These are phyloP conservation scores for Marasmius tenuissimus DNA, from an alignment of 1,284 basidiomycete genomes.

Conservation along the genomic window DNA sequence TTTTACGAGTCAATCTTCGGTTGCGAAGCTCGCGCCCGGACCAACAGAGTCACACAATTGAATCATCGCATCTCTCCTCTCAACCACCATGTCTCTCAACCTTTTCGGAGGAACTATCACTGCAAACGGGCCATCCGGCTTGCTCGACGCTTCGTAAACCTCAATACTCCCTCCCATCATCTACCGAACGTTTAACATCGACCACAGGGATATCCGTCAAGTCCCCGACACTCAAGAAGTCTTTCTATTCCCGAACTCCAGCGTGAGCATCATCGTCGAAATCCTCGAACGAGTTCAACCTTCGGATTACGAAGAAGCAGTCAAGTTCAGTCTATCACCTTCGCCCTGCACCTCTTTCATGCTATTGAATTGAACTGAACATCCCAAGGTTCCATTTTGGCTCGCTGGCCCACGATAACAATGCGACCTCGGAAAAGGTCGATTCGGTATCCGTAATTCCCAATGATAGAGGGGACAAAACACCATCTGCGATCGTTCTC, in stretches of 20 bases:
- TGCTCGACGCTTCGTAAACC: conserved; percentile 87
- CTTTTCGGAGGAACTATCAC: conserved; percentile 86
- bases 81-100: conserved; percentile 6
- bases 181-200: neutral
- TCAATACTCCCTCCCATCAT: conserved; percentile 9
- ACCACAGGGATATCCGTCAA: conserved; percentile 79
- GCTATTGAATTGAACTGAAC: conserved; percentile 15
- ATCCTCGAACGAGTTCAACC: conserved; percentile 76
- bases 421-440: conserved; percentile 56
- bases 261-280: conserved; percentile 84
- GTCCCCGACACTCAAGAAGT: conserved; percentile 98
- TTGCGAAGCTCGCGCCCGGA: too few relatives aligned
- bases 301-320: conserved; percentile 58
- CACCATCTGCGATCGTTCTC: conserved; percentile 63
- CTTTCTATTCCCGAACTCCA: conserved; percentile 71
- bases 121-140: conserved; percentile 52
- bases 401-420: conserved; percentile 91
- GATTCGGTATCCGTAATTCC: conserved; percentile 39
- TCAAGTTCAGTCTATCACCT: conserved; percentile 50
- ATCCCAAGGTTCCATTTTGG: conserved; percentile 82
- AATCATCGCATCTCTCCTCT: neutral
- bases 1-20: too few relatives aligned
- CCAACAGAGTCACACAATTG: too few relatives aligned
- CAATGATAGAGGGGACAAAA: conserved; percentile 45
- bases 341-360: conserved; percentile 12